Percentiles rank a stretch among this genome's conserved stretches.
These are phyloP conservation scores for Ophiocordyceps polyrhachis-furcata DNA, from an alignment of 2,329 filamentous ascomycete species.

Conservation along the genomic window DNA sequence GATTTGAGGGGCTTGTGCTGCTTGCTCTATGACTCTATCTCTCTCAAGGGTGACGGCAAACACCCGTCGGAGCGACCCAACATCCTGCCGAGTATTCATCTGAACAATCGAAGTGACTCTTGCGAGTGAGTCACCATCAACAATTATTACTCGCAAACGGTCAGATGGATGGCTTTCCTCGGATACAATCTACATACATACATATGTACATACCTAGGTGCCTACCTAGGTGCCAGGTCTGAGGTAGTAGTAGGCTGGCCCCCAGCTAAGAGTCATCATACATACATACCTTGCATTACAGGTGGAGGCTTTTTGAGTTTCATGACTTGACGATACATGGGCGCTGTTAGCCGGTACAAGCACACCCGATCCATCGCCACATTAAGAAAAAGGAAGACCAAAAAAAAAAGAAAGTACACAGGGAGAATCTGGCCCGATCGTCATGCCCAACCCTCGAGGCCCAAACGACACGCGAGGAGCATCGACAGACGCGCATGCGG, in stretches of 20 bases:
- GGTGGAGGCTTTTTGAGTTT: slow-evolving; percentile 1
- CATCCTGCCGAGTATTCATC: too few species aligned
- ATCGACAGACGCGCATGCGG: background rate
- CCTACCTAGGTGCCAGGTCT: too few species aligned
- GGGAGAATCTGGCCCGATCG: background rate
- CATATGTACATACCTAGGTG: too few species aligned
- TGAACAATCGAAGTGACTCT: too few species aligned
- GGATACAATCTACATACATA: background rate
- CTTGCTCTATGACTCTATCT: too few species aligned
- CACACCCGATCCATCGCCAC: background rate
- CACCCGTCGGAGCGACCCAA: too few species aligned
- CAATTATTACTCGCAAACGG: background rate
- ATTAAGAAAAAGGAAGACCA: background rate
- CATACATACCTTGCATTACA: slow-evolving; percentile 3
- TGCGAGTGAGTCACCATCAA: too few species aligned
- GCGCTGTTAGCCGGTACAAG: background rate
- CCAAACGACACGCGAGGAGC: background rate
- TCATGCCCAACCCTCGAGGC: background rate
- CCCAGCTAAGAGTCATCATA: background rate
- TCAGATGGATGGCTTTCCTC: background rate
- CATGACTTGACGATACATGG: background rate
- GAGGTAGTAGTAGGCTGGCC: too few species aligned
- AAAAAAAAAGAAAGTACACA: background rate
- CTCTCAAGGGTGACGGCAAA: background rate
- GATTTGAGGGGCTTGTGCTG: background rate